A percentile compares a stretch with the other conserved stretches of the same genome.
These are phyloP conservation scores for Neurospora sp. DNA, from an alignment of 495 filamentous ascomycete genomes.

Conservation along the genomic window DNA sequence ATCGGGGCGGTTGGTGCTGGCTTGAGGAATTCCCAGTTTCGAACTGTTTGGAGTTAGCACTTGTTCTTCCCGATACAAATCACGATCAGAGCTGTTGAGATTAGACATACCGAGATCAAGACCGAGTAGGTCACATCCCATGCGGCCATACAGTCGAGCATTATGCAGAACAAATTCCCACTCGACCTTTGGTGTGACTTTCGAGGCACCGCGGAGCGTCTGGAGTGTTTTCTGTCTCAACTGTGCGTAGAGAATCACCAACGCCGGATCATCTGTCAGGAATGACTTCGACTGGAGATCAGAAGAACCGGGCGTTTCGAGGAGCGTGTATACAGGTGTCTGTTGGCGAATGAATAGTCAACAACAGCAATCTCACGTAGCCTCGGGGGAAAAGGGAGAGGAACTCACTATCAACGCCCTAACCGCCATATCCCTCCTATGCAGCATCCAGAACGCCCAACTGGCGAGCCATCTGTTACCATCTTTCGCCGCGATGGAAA, in stretches of 20 bases:
- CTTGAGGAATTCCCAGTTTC: constrained; percentile 79
- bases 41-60: constrained; percentile 29
- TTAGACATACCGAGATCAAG: constrained; percentile 54
- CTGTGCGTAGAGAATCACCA: constrained; percentile 79
- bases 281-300: constrained; percentile 65
- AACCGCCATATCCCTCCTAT: constrained; percentile 73
- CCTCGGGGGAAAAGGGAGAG: not conserved
- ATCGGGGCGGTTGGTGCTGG: constrained; percentile 25
- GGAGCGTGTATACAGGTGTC: constrained; percentile 67
- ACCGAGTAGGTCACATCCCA: constrained; percentile 93
- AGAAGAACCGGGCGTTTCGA: constrained; percentile 49
- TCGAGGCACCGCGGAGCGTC: constrained; percentile 73
- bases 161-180: constrained; percentile 88
- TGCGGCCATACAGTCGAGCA: constrained; percentile 79
- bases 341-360: constrained; percentile 20
- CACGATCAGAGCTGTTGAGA: not conserved
- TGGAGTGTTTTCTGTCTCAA: constrained; percentile 78
- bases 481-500: constrained; percentile 65
- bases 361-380: constrained; percentile 1
- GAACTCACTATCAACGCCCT: constrained; percentile 59
- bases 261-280: constrained; percentile 79
- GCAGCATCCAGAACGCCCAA: constrained; percentile 95
- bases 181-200: constrained; percentile 69
- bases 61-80: not conserved
- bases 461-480: constrained; percentile 91